A percentile compares a stretch with the other conserved stretches of the same genome.
These are phyloP conservation scores for Brassica cretica DNA, from an alignment of 345 rosid species.

Conservation along the genomic window DNA sequence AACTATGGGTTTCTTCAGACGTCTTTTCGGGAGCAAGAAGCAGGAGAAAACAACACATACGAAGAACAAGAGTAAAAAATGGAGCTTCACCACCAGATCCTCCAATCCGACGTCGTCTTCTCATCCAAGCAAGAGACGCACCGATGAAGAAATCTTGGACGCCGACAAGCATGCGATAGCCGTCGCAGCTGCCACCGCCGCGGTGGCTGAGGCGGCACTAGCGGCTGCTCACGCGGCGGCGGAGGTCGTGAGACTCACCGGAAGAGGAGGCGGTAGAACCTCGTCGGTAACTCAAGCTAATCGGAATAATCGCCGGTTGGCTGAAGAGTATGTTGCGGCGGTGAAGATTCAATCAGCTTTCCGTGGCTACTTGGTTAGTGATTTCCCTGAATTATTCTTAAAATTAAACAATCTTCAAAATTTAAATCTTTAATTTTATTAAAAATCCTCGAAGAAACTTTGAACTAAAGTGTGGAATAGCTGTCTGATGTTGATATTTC, in stretches of 20 bases:
- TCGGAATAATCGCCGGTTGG: constrained; percentile 39
- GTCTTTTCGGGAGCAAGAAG: constrained; percentile 65
- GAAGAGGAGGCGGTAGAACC: constrained; percentile 23
- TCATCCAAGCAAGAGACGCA: constrained; percentile 23
- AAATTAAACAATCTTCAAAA: not conserved
- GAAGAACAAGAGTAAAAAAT: constrained; percentile 46
- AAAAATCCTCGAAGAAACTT: not conserved
- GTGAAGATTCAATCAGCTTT: constrained; percentile 81
- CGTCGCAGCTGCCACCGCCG: constrained; percentile 91
- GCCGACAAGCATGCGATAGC: constrained; percentile 80
- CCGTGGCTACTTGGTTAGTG: constrained; percentile 91
- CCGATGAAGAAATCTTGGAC: constrained; percentile 44
- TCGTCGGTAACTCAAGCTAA: constrained; percentile 29
- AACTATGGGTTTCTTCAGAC: constrained; percentile 72
- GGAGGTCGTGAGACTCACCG: constrained; percentile 82
- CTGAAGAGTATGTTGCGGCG: constrained; percentile 54
- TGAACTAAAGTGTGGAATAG: constrained; percentile 29
- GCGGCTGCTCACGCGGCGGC: constrained; percentile 97
- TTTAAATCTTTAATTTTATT: constrained; percentile 3
- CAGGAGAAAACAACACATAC: constrained; percentile 28
- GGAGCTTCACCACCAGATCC: constrained; percentile 73
- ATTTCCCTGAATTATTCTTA: not conserved
- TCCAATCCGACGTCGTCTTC: constrained; percentile 40
- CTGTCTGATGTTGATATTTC: constrained; percentile 41
- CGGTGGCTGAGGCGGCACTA: constrained; percentile 85